phyloP scores from a whole-genome alignment of 257 asterid genomes.

The Solanum phureja region DNA sequence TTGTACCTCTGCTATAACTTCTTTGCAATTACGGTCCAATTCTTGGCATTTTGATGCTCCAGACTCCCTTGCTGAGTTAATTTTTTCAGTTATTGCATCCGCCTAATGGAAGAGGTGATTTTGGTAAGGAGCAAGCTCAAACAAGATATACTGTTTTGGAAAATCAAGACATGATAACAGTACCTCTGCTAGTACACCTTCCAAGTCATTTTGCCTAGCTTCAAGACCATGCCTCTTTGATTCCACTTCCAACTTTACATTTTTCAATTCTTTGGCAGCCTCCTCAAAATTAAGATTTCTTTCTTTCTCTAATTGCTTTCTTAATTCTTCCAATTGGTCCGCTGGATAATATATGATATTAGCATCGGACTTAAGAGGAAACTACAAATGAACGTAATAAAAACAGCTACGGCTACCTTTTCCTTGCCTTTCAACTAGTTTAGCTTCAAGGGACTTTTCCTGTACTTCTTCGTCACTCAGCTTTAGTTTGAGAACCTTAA shows the following conservation, averaged over 20 bases:
- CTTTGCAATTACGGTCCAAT: slow-evolving; percentile 43
- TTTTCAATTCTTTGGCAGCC: slow-evolving; percentile 45
- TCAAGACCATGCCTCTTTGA: slow-evolving; percentile 42
- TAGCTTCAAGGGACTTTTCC: slow-evolving; percentile 64
- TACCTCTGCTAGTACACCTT: slow-evolving; percentile 61
- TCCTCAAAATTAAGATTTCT: slow-evolving; percentile 30
- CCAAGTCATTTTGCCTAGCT: slow-evolving; percentile 51
- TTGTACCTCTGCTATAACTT: slow-evolving; percentile 51
- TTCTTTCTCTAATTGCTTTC: slow-evolving; percentile 55
- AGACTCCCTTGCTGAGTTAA: slow-evolving; percentile 35
- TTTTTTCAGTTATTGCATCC: slow-evolving; percentile 33
- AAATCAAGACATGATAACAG: neutral
- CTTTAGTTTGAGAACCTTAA: slow-evolving; percentile 55
- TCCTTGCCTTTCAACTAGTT: slow-evolving; percentile 49
- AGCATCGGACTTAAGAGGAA: neutral
- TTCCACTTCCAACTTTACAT: slow-evolving; percentile 51
- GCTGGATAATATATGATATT: slow-evolving; percentile 22
- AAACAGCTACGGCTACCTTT: slow-evolving; percentile 38
- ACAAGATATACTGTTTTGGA: neutral
- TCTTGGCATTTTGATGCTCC: slow-evolving; percentile 48
- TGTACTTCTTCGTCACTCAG: slow-evolving; percentile 54
- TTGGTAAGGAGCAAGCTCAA: neutral
- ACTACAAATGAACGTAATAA: slow-evolving; percentile 2
- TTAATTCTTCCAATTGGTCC: slow-evolving; percentile 47
- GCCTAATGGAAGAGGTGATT: slow-evolving; percentile 25